A percentile compares a stretch with the other conserved stretches of the same genome.
Conservation (phyloP, 176 grass and related monocot genomes). For the Guadua angustifolia region DNA sequence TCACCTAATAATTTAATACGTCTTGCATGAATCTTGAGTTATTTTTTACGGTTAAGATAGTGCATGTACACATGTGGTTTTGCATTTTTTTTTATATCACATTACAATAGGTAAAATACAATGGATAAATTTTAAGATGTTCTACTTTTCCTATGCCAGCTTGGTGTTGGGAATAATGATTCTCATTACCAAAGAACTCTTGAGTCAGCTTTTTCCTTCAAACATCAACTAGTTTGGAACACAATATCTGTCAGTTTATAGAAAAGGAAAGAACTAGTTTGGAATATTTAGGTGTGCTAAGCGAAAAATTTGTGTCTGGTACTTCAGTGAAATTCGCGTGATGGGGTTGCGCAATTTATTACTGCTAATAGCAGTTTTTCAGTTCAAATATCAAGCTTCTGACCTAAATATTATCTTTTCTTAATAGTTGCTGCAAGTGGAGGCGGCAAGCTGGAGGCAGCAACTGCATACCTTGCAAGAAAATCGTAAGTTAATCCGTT, state of each 20-base stretch:
- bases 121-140: background rate
- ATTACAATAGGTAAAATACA: background rate
- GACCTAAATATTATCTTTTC: slow-evolving; percentile 6
- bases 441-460: slow-evolving; percentile 66
- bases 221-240: background rate
- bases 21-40: too few species aligned
- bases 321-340: background rate
- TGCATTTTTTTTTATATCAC: background rate
- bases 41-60: too few species aligned
- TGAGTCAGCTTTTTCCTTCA: background rate
- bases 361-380: background rate
- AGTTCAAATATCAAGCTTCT: slow-evolving; percentile 18
- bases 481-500: slow-evolving; percentile 54
- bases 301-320: slow-evolving; percentile 1
- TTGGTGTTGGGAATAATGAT: background rate
- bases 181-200: background rate
- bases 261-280: background rate
- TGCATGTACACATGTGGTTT: too few species aligned
- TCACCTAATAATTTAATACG: too few species aligned
- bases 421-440: slow-evolving; percentile 74
- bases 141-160: background rate
- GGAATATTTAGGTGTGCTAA: background rate
- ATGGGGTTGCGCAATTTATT: background rate
- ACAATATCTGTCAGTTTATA: background rate
- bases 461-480: slow-evolving; percentile 92